Percentiles rank a stretch among this genome's conserved stretches.
phyloP scores from a whole-genome alignment of 208 protist genomes.

The Trypanosoma grayi region DNA sequence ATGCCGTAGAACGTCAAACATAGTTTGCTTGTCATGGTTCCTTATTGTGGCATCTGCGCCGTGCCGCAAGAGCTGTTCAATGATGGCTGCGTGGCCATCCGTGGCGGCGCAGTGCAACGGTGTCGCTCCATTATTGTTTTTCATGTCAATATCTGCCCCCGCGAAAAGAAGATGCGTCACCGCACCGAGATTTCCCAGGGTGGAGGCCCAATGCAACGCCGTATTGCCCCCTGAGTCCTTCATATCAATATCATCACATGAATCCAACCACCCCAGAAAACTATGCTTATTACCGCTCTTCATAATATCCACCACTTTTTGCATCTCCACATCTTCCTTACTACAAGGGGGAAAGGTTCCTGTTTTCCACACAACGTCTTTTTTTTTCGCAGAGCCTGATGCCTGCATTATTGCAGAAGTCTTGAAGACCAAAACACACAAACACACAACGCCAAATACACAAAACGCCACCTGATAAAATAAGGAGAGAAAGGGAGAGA shows the following conservation, averaged over 20 bases:
- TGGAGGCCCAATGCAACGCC: constrained; percentile 68
- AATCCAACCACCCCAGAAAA: constrained; percentile 47
- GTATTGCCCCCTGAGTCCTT: constrained; percentile 51
- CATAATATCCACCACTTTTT: constrained; percentile 32
- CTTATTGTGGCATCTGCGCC: constrained; percentile 36
- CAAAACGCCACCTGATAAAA: too few relatives aligned
- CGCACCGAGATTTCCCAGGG: constrained; percentile 36
- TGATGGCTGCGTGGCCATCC: constrained; percentile 28
- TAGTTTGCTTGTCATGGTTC: constrained; percentile 27
- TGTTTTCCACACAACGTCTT: too few relatives aligned
- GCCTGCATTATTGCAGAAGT: too few relatives aligned
- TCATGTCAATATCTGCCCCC: constrained; percentile 33
- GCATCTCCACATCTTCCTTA: too few relatives aligned
- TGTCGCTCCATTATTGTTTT: constrained; percentile 46
- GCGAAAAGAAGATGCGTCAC: constrained; percentile 35
- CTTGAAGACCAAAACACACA: too few relatives aligned
- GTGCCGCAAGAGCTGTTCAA: constrained; percentile 36
- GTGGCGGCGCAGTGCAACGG: constrained; percentile 63
- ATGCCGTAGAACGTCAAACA: constrained; percentile 34
- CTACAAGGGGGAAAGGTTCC: too few relatives aligned
- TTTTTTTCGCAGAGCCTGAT: too few relatives aligned
- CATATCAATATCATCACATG: constrained; percentile 47
- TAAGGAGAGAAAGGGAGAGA: neutral
- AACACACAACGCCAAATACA: neutral
- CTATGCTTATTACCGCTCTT: constrained; percentile 27